Evolutionary conservation across 75 land plant genomes (phyloP), one percentile per base, ranked within the genome.

Genomic region (Pinus albicaulis): DNA sequence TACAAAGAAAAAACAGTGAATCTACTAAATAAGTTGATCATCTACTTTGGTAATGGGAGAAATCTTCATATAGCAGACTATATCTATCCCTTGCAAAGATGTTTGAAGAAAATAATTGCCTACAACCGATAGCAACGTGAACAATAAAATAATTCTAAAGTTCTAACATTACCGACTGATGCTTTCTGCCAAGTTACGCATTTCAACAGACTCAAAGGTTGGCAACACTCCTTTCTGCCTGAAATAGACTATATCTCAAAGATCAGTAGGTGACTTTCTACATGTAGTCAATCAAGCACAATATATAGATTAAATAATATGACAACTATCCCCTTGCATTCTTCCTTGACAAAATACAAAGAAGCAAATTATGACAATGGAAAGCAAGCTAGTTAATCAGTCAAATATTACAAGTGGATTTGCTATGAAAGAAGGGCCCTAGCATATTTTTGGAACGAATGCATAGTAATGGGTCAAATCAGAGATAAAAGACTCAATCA

Each of bases 201-300:
- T 89, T 62, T 98, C 98, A 57, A 90, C 86, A 34, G 94, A 87
- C 5, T 89, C 88, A 80, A 91, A 95, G 70, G 88, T 70, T 76
- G 99, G 99, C 76, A 96, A 68, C 60, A 97, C 71, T 31, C 91
- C 84, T 75, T 80, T 82, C 62, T 80, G 82, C 76, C 98, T 94
- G 88, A 52, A 88, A 82, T 68, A 64, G 44, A 72, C 6, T 26
- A 11, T 24, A 80, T 78, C 36, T 77, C 31, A 8, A 76, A 25
- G 7, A 17, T 57, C 26, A 74, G 34, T 59, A 80, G 48, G 22
- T 55, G 36, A 68, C 13, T 20, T 13, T 56, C 12, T 6, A 62
- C 44, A 55, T 36, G 23, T 38, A 60, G 20, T 2, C 19, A 31
- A 62, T 34, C 48, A 44, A 62, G 61, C 56, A 17, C 24, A 71